Base-by-base conservation (phyloP, 2,329 filamentous ascomycete genomes). In the Calonectria hawksworthii region DNA sequence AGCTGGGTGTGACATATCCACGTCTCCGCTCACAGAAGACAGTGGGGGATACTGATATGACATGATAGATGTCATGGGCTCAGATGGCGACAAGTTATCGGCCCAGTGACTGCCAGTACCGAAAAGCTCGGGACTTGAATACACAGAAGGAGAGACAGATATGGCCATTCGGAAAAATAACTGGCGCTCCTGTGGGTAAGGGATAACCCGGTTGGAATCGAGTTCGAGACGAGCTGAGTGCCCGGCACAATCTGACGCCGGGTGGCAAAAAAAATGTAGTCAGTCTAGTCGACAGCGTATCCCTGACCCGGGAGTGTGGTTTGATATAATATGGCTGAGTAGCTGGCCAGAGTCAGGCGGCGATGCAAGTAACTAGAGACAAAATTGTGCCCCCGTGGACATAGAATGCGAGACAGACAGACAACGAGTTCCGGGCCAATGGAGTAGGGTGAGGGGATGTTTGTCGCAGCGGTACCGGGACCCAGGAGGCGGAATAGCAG, bases 11-110 rank as follows among this genome's bases (percentile, higher is more conserved):
- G 86, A 81, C 76, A 87, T 82, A 71, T 86, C 85, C 83, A 87
- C 85, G 67, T 87, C 86, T 77, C 83, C 79, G 80, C 83, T 84
- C 80, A 83, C 84, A 68, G 83, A 83, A 76, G 87, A 84, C 73
- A 86, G 85, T 76, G 86, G 83, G 61, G 87, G 86, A 80, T 89
- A 90, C 76, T 88, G 87, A 80, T 89, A 88, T 76, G 89, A 85
- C 88, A 90, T 89, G 77, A 73, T 67, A 36, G 64, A 70, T 68
- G 75, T 75, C 76, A 80, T 80, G 67, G 75, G 71, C 67, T 47
- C 61, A 32, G 74, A 32, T 26, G 38, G 70, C 50, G 75, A 64
- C 38, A 75, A 50, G 34, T 68, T 50, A 41, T 71, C 70, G 65
- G 72, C 69, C 78, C 71, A 77, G 34, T 65, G 44, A 51, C 65